Evolutionary conservation across 2,329 filamentous ascomycete species (phyloP).

Genomic region (Phoma sp.): DNA sequence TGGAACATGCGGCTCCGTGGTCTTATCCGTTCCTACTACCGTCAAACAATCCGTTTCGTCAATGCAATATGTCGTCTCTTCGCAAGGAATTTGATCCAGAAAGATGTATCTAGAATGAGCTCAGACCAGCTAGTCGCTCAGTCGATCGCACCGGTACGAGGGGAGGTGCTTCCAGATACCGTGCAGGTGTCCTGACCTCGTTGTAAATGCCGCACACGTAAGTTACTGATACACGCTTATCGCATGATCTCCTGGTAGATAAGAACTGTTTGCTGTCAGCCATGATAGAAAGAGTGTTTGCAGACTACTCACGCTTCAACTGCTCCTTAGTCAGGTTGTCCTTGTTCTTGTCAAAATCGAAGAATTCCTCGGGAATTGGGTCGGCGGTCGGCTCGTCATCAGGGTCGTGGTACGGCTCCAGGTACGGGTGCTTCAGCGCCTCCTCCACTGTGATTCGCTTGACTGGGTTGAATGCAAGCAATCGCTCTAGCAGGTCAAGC

Average conservation of each 20-base stretch:
- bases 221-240: constrained; percentile 48
- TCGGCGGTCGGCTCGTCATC: constrained; percentile 97
- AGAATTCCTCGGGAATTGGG: constrained; percentile 98
- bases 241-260: constrained; percentile 98
- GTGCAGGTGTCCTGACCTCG: constrained; percentile 29
- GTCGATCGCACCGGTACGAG: constrained; percentile 24
- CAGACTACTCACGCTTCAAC: constrained; percentile 74
- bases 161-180: constrained; percentile 18
- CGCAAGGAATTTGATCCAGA: constrained; percentile 22
- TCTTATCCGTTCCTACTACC: constrained; percentile 13
- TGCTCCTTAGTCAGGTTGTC: constrained; percentile 98
- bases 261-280: constrained; percentile 60
- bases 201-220: constrained; percentile 28
- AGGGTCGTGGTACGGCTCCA: constrained; percentile 98
- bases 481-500: constrained; percentile 90
- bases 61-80: constrained; percentile 19
- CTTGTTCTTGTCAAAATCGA: constrained; percentile 99
- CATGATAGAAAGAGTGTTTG: not conserved
- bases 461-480: constrained; percentile 96
- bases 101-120: constrained; percentile 27
- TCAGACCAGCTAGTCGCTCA: constrained; percentile 38
- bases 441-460: constrained; percentile 99
- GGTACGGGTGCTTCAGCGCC: constrained; percentile 94
- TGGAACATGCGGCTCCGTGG: constrained; percentile 5
- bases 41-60: constrained; percentile 12